Base-by-base conservation (phyloP, 2,329 filamentous ascomycete genomes). In the Gyromitra esculenta region DNA sequence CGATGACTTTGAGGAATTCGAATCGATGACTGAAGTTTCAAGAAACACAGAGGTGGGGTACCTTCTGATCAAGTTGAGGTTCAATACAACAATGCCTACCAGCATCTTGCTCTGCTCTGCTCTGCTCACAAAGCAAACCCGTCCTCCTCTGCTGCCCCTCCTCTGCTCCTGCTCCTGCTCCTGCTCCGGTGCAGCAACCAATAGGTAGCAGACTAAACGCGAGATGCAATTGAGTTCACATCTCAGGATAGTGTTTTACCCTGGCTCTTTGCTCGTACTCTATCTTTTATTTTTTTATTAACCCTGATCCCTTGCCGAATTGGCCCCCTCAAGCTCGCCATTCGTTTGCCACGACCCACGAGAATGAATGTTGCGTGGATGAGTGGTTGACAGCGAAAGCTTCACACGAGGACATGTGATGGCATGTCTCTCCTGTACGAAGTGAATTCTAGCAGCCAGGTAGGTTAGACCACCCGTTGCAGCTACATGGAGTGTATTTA, bases 351-450 rank as follows among this genome's bases (percentile, higher is more conserved):
- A 73, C 39, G 52, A 68, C 50, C 21, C 52, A 48, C 35, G 48
- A 65, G 67, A 73, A 25, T 52, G 45, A 39, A 45, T 7, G 37
- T 66, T 48, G 69, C 18, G 35, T 18, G 43, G 25, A 59, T 48
- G 70, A 73, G 41, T 68, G 70, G 70, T 50, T 45, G 64, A 50
- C 70, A 68, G 41, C 13, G 15, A 71, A 63, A 71, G 57, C 70
- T 60, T 67, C 39, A 54, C 37, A 43, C 15, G 37, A 59, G 63
- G 37, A 64, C 72, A 75, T 75, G 72, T 75, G 72, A 75, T 71
- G 39, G 48, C 8, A 62, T 71, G 72, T 75, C 72, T 75, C 72
- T 63, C 57, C 45, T 71, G 68, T 71, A 45, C 68, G 59, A 56
- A 63, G 57, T 52, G 48, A 71, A 64, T 60, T 60, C 60, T 57